Evolutionary conservation across 169 alveolate species (phyloP), one percentile per base, ranked within the genome.

Genomic region (Babesia bovis): DNA sequence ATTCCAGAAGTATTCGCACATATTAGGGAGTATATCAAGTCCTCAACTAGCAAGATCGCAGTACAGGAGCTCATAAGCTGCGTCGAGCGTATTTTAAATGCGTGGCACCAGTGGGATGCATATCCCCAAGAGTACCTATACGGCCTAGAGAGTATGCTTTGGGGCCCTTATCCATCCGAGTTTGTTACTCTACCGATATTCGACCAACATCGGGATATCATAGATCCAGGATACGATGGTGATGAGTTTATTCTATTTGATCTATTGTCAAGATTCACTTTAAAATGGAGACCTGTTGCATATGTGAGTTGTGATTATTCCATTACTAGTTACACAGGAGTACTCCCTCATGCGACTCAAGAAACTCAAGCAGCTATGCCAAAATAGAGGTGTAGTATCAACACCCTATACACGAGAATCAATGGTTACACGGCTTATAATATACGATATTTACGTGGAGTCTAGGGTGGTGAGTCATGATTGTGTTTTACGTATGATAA

Each of bases 71-170:
- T 79, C 61, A 44, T 79, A 21, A 72, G 58, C 28, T 23, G 57
- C 19, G 55, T 45, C 0, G 56, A 23, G 35, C 68, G 60, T 4
- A 30, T 69, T 42, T 28, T 79, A 42, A 28, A 47, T 19, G 61
- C 65, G 7, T 79, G 87, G 87, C 72, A 52, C 38, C 58, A 45
- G 50, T 79, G 87, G 87, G 69, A 53, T 7, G 72, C 63, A 1
- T 79, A 69, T 52, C 36, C 87, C 2, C 50, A 65, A 19, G 67
- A 42, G 38, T 79, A 52, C 33, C 60, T 59, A 28, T 28, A 49
- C 58, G 87, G 83, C 1, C 71, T 79, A 32, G 83, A 79, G 26
- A 40, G 71, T 21, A 33, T 59, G 5, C 69, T 79, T 17, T 67
- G 68, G 32, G 83, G 87, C 12, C 59, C 57, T 49, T 77, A 79